Evolutionary conservation across 2,329 filamentous ascomycete genomes (phyloP), one percentile per base, ranked within the genome.

Genomic region (Cladophialophora psammophila): DNA sequence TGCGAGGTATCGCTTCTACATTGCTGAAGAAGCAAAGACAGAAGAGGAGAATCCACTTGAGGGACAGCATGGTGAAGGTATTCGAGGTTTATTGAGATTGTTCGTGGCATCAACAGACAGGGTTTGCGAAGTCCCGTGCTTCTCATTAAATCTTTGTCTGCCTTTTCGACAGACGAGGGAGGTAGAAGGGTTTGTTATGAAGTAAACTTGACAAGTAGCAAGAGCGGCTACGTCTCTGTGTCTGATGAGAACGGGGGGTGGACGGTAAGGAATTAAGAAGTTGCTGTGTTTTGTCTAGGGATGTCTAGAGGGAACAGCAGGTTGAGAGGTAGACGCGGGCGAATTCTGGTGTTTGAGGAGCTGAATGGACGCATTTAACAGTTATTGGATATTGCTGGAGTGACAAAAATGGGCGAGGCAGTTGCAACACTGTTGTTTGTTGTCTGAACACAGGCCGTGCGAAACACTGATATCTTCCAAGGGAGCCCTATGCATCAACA

Each of bases 51-150:
- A 15, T 52, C 13, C 32, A 26, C 12, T 31, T 54, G 32, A 48
- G 32, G 45, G 45, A 50, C 45, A 50, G 18, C 45, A 50, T 50
- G 45, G 18, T 26, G 18, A 26, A 50, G 45, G 45, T 50, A 13
- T 50, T 50, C 13, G 3, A n/a, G 18, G 18, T 45, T 8, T 45
- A 3, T 45, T 50, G 18, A 26, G 2, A 20, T 26, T 20, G 45
- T 45, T 45, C 5, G 45, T 5, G 18, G 45, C 12, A 5, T 50
- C 18, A 26, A n/a, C 18, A 50, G 45, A 26, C 26, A 20, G 20
- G 45, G 10, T 13, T 4, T 18, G 5, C 8, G 13, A 42, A 4
- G 40, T n/a, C 36, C n/a, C 40, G 40, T 42, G 40, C 10, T 42
- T n/a, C 4, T 42, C 4, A n/a, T 26, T 3, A 3, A 26, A 50